Base-by-base conservation (phyloP, 352 stramenopile species). In the Globisporangium takayamanum region DNA sequence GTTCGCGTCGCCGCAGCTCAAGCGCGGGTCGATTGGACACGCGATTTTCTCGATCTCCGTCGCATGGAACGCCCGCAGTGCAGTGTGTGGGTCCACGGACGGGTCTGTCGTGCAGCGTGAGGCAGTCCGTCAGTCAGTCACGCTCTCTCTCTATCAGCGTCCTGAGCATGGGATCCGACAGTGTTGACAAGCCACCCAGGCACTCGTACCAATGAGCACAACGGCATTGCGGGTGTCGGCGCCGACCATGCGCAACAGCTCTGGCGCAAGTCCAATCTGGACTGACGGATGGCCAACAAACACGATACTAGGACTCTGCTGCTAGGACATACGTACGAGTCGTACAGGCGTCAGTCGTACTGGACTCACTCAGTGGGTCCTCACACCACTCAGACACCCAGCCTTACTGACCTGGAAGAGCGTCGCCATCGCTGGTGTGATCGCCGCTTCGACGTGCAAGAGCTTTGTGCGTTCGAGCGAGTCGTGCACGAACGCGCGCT, bases 1-100 rank as follows among this genome's bases (percentile, higher is more conserved):
- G 59, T 95, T 95, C 26, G 79, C 86, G 51, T 95, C 84, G 1
- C 85, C 85, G 57, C 86, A 95, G 56, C 77, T 89, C 56, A 95
- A 67, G 7, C 83, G 73, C 18, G 82, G 74, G 39, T 95, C 85
- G 36, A 95, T 91, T 12, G 80, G 77, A 25, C 80, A 89, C 33
- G 67, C 59, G 67, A 92, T 87, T 47, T 91, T 89, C 53, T 95
- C 83, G 39, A 95, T 81, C 39, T 76, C 59, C 11, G 87, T 67
- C 12, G 71, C 65, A 49, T 79, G 76, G 20, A 88, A 92, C 25
- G 75, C 67, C 14, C 62, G 64, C 51, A 95, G 74, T 7, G 83
- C 74, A 33, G 79, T 58, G 0, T 69, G 66, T 5, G 71, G 60
- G 41, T 90, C 74, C 1, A 91, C 62, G 0, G 70, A 72, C 15